Base-by-base conservation (phyloP, 2,329 filamentous ascomycete genomes). In the Balansia obtecta region DNA sequence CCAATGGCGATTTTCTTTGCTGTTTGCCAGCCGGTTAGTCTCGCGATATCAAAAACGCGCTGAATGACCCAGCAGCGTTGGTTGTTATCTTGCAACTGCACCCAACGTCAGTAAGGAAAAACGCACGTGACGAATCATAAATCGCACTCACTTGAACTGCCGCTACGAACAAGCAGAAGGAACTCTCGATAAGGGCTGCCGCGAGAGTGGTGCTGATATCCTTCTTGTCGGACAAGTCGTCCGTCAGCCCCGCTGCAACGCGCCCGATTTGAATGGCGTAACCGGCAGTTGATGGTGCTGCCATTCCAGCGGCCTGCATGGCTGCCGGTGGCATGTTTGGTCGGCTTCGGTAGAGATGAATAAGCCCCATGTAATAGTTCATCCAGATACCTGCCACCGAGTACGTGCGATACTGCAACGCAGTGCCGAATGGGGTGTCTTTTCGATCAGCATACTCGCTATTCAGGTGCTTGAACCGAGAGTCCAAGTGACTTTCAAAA, bases 321-420 rank as follows among this genome's bases (percentile, higher is more conserved):
- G 89, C 86, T 9, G 90, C 83, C 0, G 91, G 88, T 0, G 90
- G 91, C 89, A 96, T 96, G 22, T 79, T 79, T 0, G 93, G 93
- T 57, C 96, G 90, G 1, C 83, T 76, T 34, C 93, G 79, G 52
- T 91, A 74, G n/a, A 93, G 76, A 49, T 90, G 76, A 51, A 97
- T 91, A 45, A 88, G 75, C 0, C 84, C 83, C 73, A 91, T 87
- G 65, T 95, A 86, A 64, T 87, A 90, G 56, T 90, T 85, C 61
- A 86, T 82, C 88, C 89, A 95, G 20, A 96, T 75, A 34, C 87
- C 85, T 2, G 86, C 87, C 55, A 97, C 85, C n/a, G 85, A 83
- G 63, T 88, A 91, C 2, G 86, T 91, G 32, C 87, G 80, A 62
- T 95, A 96, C 55, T 88, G 82, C 7, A 89, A 69, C 0, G 87